Evolutionary conservation across 2,329 filamentous ascomycete species (phyloP), one percentile per base, ranked within the genome.

Genomic region (Onygena corvina): DNA sequence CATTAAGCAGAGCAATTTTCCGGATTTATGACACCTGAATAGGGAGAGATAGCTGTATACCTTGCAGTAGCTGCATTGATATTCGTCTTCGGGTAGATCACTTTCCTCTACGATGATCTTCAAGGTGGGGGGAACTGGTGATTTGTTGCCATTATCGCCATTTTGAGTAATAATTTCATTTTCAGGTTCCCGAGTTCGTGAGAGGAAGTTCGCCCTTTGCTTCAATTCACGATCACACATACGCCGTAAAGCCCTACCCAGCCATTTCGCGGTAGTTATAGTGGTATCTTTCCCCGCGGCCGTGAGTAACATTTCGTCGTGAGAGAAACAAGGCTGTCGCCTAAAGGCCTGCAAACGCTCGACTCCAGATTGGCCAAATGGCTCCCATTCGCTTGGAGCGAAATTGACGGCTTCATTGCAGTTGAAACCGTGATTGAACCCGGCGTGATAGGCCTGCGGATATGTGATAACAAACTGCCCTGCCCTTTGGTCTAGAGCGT

Each of bases 381-480:
- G 87, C 60, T 98, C 92, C 92, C 92, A 98, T 59, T 98, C 92
- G 23, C 74, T 76, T 0, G 92, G 92, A 0, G 92, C 92, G 67
- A 98, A 98, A 63, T 98, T 98, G 58, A 98, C 92, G 3, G 92
- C 92, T 65, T 98, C 92, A 58, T 98, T 98, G 67, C 95, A 94
- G 63, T 98, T 98, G 72, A 98, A 98, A 0, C 85, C 92, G 59
- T 98, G 92, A 60, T 98, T 98, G 70, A 98, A 98, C 0, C 92
- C 92, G 4, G 92, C 90, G 63, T 98, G 92, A 59, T 96, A 98
- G 0, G 92, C 92, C 63, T 94, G 86, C 0, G 92, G 92, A 59
- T 95, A 98, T 0, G 92, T 98, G 55, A 98, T 82, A 54, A 98
- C 89, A 56, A 98, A 86, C 61, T 98, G 88, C 3, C 92, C 92